Evolutionary conservation across 495 filamentous ascomycete species (phyloP), one percentile per base, ranked within the genome.

Genomic region (Pseudoneurospora amorphoporcata): DNA sequence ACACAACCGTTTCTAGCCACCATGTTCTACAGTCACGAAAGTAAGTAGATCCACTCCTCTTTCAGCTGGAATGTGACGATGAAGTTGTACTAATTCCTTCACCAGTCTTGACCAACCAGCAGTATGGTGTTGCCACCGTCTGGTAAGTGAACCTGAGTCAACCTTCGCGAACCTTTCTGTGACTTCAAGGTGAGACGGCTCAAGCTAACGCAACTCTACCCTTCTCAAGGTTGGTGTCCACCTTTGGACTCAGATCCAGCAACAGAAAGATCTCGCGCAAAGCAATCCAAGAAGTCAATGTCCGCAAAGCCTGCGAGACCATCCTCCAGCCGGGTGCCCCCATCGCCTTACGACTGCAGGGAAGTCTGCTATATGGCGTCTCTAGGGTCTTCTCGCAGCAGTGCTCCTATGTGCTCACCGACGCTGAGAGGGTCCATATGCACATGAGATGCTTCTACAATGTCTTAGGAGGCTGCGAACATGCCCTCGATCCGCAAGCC

Each of bases 21-120:
- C 72, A 97, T 97, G 94, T 97, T 97, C 77, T 97, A 96, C 81
- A 95, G 92, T 77, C 91, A 95, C 81, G 94, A 96, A 81, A 92
- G 94, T 95, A 84, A 77, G 89, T 78, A 58, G 53, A 17, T 68
- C 40, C 29, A 47, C 39, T 68, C 45, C 39, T 43, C 37, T 35
- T 70, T 76, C 76, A 47, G 61, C 19, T 10, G 40, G 4, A 14
- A 38, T 9, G 16, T 7, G 37, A 42, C 3, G n/a, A 45, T 3
- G 9, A 61, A 7, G n/a, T 6, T 10, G 37, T 72, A 41, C 75
- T 80, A 12, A 79, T 72, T 73, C 8, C 6, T 6, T 38, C 19
- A 72, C 14, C 41, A 97, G 94, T 98, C 73, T 89, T 99, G 70
- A 97, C 92, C 6, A 94, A 88, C 65, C 90, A 90, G 53, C 90